A percentile compares a stretch with the other conserved stretches of the same genome.
Evolutionary conservation across 495 filamentous ascomycete species (phyloP).

Genomic region (Thozetella sp.): DNA sequence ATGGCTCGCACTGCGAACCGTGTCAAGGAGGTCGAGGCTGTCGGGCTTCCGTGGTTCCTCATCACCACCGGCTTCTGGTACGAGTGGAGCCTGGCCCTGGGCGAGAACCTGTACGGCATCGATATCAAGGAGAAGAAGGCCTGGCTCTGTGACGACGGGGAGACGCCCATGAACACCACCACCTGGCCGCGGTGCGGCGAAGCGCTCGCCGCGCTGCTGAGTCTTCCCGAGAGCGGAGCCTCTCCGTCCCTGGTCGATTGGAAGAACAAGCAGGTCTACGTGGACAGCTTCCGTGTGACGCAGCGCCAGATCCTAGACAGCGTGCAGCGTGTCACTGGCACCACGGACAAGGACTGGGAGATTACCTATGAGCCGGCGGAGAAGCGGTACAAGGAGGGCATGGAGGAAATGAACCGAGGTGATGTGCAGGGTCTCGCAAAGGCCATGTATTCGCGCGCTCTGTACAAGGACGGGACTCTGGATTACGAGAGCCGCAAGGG

Average conservation of each 20-base stretch:
- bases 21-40: conserved; percentile 33
- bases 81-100: conserved; percentile 38
- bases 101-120: conserved; percentile 29
- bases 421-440: conserved; percentile 46
- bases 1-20: no score
- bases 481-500: background rate
- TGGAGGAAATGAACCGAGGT: conserved; percentile 42
- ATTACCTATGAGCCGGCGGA: conserved; percentile 41
- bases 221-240: conserved; percentile 38
- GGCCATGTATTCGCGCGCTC: conserved; percentile 44
- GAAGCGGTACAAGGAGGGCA: conserved; percentile 45
- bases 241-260: conserved; percentile 30
- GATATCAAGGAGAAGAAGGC: conserved; percentile 26
- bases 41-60: conserved; percentile 46
- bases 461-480: background rate
- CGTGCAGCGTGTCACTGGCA: conserved; percentile 53
- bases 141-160: conserved; percentile 34
- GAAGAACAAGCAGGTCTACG: conserved; percentile 36
- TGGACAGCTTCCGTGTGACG: conserved; percentile 42
- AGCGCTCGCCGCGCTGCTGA: conserved; percentile 37
- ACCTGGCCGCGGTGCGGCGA: conserved; percentile 46
- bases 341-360: conserved; percentile 57
- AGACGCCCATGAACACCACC: conserved; percentile 27
- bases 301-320: conserved; percentile 51
- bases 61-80: conserved; percentile 50